These are phyloP conservation scores for Yamadazyma aaseri DNA, from an alignment of 1,139 yeast genomes.

Conservation along the genomic window DNA sequence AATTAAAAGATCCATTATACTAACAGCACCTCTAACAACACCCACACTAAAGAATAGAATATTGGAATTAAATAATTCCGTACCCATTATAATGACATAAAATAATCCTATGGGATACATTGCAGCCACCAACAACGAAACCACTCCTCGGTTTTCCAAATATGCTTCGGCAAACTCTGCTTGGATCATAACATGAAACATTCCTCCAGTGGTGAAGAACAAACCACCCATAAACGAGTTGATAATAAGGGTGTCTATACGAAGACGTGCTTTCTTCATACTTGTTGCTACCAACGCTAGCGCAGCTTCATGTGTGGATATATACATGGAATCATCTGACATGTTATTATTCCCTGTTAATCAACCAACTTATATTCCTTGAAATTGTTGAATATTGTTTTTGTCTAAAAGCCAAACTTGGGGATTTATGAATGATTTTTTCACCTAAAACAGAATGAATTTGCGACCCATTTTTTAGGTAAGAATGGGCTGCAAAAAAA, in stretches of 20 bases:
- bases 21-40: constrained; percentile 64
- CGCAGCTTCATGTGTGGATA: constrained; percentile 78
- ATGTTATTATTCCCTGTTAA: too few relatives aligned
- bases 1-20: constrained; percentile 56
- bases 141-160: constrained; percentile 50
- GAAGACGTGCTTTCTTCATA: constrained; percentile 74
- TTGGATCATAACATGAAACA: constrained; percentile 59
- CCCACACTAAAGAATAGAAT: constrained; percentile 69
- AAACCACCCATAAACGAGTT: constrained; percentile 72
- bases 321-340: constrained; percentile 54
- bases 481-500: constrained; percentile 2
- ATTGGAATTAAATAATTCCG: constrained; percentile 72
- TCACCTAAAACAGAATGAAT: constrained; percentile 1
- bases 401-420: too few relatives aligned
- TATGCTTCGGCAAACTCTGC: constrained; percentile 47
- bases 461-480: neutral
- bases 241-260: constrained; percentile 53
- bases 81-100: constrained; percentile 71
- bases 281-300: constrained; percentile 79
- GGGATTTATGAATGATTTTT: too few relatives aligned
- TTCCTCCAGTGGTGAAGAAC: constrained; percentile 69
- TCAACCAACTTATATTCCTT: too few relatives aligned
- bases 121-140: constrained; percentile 53
- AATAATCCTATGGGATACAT: constrained; percentile 69
- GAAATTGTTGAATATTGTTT: neutral